These are phyloP conservation scores for Solanum tarijense DNA, from an alignment of 257 asterid genomes.

Conservation along the genomic window DNA sequence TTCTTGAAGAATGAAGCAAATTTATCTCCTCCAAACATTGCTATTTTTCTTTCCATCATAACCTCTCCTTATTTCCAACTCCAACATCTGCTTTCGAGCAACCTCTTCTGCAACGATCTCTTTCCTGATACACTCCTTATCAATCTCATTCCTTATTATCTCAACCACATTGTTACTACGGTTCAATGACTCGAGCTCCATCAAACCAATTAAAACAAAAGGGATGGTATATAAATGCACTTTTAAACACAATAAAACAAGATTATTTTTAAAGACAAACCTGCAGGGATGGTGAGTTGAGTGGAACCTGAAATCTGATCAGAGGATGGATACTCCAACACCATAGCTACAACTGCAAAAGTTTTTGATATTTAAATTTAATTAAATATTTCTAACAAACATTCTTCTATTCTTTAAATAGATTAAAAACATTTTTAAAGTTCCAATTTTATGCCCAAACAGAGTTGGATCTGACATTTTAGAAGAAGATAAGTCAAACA, in stretches of 20 bases:
- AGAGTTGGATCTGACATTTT: too few relatives aligned
- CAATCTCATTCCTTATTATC: slow-evolving; percentile 12
- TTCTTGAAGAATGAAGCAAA: background rate
- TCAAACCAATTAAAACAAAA: background rate
- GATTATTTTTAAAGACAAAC: background rate
- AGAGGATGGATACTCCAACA: background rate
- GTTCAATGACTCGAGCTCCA: background rate
- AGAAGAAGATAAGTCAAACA: too few relatives aligned
- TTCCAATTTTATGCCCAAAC: too few relatives aligned
- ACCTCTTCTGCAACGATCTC: slow-evolving; percentile 40
- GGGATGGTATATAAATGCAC: background rate
- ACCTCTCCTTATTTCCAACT: slow-evolving; percentile 55
- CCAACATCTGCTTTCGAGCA: slow-evolving; percentile 31
- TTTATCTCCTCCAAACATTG: slow-evolving; percentile 4
- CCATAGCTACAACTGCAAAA: background rate
- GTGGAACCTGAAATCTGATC: background rate
- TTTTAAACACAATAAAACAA: background rate
- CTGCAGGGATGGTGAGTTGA: background rate
- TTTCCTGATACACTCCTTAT: slow-evolving; percentile 38
- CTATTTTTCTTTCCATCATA: slow-evolving; percentile 32
- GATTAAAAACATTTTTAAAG: too few relatives aligned
- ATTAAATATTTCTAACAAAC: too few relatives aligned
- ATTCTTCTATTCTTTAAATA: too few relatives aligned
- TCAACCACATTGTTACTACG: background rate
- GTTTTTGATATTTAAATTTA: too few relatives aligned